phyloP scores from a whole-genome alignment of 2,329 filamentous ascomycete genomes.

The Aspergillus sp. region DNA sequence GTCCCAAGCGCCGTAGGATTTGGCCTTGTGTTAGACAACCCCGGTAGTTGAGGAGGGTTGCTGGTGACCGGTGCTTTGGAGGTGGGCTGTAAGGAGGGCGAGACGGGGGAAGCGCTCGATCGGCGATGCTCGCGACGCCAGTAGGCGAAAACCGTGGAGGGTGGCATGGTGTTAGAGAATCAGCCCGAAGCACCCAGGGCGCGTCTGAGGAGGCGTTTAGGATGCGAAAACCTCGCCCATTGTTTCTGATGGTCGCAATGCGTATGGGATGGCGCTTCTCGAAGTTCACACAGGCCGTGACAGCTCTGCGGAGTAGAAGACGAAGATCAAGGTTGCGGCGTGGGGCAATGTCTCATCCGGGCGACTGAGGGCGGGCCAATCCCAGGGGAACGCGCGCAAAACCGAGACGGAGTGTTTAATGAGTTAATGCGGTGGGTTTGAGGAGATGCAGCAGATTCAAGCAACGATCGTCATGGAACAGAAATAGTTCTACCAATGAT shows the following conservation, averaged over 20 bases:
- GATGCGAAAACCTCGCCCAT: conserved; percentile 18
- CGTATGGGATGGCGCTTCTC: background rate
- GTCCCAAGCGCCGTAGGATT: conserved; percentile 32
- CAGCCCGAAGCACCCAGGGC: conserved; percentile 18
- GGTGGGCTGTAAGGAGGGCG: conserved; percentile 25
- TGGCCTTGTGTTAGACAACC: conserved; percentile 32
- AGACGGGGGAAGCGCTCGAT: conserved; percentile 32
- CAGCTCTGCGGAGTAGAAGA: background rate
- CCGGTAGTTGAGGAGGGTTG: conserved; percentile 36
- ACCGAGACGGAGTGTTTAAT: background rate
- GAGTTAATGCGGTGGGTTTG: background rate
- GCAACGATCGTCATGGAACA: background rate
- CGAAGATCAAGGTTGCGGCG: conserved; percentile 9
- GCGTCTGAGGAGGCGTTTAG: conserved; percentile 22
- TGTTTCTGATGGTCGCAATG: background rate
- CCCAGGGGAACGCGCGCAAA: background rate
- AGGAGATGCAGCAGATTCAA: background rate
- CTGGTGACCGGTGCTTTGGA: conserved; percentile 24
- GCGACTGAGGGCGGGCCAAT: conserved; percentile 4
- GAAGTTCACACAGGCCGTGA: background rate
- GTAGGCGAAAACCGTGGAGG: conserved; percentile 43
- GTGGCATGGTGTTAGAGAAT: conserved; percentile 30
- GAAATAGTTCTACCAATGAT: background rate
- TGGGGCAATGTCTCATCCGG: conserved; percentile 15
- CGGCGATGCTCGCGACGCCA: conserved; percentile 44